Base-by-base conservation (phyloP, 129 eudicot genomes). In the Saussurea involucrata region DNA sequence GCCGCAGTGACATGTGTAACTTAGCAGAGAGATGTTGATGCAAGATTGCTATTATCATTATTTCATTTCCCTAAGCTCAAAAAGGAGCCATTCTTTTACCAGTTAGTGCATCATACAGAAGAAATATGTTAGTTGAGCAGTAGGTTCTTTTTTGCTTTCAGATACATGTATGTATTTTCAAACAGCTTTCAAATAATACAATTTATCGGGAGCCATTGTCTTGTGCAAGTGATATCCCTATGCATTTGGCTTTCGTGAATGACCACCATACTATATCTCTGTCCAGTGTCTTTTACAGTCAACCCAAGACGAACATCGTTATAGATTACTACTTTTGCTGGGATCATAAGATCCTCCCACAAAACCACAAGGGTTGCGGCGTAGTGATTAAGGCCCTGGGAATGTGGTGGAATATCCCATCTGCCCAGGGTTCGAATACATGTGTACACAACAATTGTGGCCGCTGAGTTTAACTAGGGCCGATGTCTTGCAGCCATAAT, bases 31-130 rank as follows among this genome's bases (percentile, higher is more conserved):
- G 76, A 81, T 75, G 57, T 73, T 69, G 65, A 58, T 21, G 76
- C 69, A 66, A 57, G 37, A 28, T 81, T 76, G 34, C 37, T 32
- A 76, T 61, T 73, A 68, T 75, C 34, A 67, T 84, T 74, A 44
- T 82, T 87, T 72, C 80, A 32, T 60, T 78, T 69, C 70, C 72
- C 58, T 72, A 75, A 76, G 85, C 87, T 86, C 85, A n/a, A 3
- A 63, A 71, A 66, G 69, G 88, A 80, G 86, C 89, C 82, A 74
- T 72, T 84, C 72, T 83, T 86, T 81, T 67, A 72, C 12, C 55
- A 81, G 63, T 72, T 76, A 80, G 83, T 17, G 8, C 68, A 65
- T 77, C 68, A 70, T 58, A 72, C 49, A 65, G 78, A 49, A 57
- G 57, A 74, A 75, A 79, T 76, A 85, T 46, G 31, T 66, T 68